Base-by-base conservation (phyloP, 2,329 filamentous ascomycete species). In the Alternaria atra region DNA sequence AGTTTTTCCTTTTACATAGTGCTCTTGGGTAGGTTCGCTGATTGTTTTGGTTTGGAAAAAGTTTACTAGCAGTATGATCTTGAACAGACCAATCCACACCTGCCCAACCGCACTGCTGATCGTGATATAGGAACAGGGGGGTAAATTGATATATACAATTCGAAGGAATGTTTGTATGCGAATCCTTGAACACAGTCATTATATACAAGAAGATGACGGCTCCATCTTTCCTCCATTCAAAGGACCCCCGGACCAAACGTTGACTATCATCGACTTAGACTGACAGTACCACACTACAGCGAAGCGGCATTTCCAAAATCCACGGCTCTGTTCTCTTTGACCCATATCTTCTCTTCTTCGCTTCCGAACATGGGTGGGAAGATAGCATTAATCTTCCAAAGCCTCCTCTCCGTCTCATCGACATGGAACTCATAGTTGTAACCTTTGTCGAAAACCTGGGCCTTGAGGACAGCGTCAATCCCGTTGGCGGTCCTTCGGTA, bases 381-480 rank as follows among this genome's bases (percentile, higher is more conserved):
- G 23, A 81, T n/a, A 5, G 78, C 81, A 42, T 83, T 78, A n/a
- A 83, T 69, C 64, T 76, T 79, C 81, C 82, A 84, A 44, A 84
- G 58, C 20, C 69, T 68, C 27, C 79, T 64, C 27, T 80, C 77
- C n/a, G 80, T 82, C 71, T 84, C 80, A 29, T 77, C 72, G 17
- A 83, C 68, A 55, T 80, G 77, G 55, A 75, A 81, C 67, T 84
- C 82, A 72, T 73, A 82, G 58, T 80, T 76, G 46, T 79, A 81
- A 0, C 80, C 81, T 59, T 79, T 80, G 25, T 80, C 80, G 0
- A 62, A 68, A 2, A 83, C 60, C 51, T 82, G 77, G 13, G 79
- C 78, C 65, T 79, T 77, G 5, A 83, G 39, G 0, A 68, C 43
- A 9, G 25, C 27, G n/a, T 47, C 43, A 12, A 47, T 15, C 5